These are phyloP conservation scores for Salix brachista DNA, from an alignment of 345 rosid species.

Conservation along the genomic window DNA sequence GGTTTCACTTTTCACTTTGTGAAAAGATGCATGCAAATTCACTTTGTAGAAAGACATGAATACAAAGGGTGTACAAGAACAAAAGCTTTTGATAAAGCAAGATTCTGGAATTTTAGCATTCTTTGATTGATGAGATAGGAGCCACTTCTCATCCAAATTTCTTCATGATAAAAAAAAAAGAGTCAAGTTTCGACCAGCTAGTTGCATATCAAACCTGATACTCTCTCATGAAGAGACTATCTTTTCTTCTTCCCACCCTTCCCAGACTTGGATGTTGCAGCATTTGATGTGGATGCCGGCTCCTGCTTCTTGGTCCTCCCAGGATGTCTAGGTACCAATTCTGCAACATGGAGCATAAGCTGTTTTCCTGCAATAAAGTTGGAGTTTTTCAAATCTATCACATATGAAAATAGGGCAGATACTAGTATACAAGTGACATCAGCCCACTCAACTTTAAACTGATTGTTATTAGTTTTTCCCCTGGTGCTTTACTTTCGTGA, in stretches of 20 bases:
- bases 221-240: conserved; percentile 22
- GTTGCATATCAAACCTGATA: background rate
- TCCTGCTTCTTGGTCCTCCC: conserved; percentile 85
- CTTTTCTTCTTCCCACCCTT: conserved; percentile 87
- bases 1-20: background rate
- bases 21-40: background rate
- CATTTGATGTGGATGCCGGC: conserved; percentile 46
- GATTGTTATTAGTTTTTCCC: background rate
- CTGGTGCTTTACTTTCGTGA: background rate
- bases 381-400: background rate
- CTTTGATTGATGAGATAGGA: background rate
- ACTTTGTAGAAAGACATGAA: background rate
- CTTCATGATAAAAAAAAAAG: background rate
- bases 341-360: conserved; percentile 81
- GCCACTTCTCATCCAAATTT: background rate
- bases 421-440: background rate
- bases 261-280: conserved; percentile 63
- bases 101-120: background rate
- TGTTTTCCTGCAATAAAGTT: conserved; percentile 59
- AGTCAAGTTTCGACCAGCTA: background rate
- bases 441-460: background rate
- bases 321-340: conserved; percentile 82
- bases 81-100: background rate
- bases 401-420: background rate
- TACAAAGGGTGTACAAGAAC: background rate